These are phyloP conservation scores for Logfia minima DNA, from an alignment of 129 eudicot genomes.

Conservation along the genomic window DNA sequence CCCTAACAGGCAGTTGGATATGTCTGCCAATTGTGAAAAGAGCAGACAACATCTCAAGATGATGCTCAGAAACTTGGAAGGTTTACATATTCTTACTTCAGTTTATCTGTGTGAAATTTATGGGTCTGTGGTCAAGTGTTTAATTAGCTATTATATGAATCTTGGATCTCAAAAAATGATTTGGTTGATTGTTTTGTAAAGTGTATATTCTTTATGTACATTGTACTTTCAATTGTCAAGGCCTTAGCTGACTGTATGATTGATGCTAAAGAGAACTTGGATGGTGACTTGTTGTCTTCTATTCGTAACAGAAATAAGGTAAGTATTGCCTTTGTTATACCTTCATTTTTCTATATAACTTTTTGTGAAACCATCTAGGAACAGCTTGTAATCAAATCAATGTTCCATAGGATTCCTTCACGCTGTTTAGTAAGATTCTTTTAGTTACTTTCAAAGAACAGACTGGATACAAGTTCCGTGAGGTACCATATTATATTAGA, in stretches of 20 bases:
- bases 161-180: too few species aligned
- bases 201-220: background rate
- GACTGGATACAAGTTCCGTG: too few species aligned
- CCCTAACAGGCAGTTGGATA: constrained; percentile 47
- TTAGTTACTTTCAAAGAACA: too few species aligned
- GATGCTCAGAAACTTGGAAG: constrained; percentile 54
- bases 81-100: constrained; percentile 14
- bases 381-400: too few species aligned
- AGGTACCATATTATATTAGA: too few species aligned
- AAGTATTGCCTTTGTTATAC: too few species aligned
- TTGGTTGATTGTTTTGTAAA: background rate
- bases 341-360: too few species aligned
- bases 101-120: constrained; percentile 2
- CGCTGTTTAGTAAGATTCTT: too few species aligned
- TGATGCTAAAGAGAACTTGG: constrained; percentile 78
- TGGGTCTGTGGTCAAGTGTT: background rate
- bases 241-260: constrained; percentile 32
- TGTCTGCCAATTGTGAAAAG: constrained; percentile 36
- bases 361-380: too few species aligned
- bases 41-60: constrained; percentile 33
- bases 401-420: too few species aligned
- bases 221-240: constrained; percentile 42
- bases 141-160: background rate
- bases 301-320: too few species aligned
- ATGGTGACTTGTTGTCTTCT: constrained; percentile 32